Percentiles rank a stretch among this genome's conserved stretches.
Conservation (phyloP, 2,329 filamentous ascomycete species). For the Knufia petricola region DNA sequence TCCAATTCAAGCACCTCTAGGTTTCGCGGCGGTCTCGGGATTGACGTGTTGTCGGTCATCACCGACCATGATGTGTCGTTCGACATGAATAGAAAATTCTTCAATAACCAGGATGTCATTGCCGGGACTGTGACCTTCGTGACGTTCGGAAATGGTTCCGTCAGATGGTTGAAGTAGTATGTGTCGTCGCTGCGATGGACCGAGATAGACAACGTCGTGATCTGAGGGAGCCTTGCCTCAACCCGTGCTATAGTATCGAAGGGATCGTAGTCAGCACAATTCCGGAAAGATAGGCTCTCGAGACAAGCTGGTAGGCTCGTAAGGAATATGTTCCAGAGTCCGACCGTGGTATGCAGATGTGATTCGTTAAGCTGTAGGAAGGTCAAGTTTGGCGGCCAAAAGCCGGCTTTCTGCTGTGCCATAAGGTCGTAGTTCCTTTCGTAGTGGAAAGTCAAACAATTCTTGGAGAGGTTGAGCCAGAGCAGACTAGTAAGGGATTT, state of each 20-base stretch:
- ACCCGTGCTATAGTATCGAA: constrained; percentile 1
- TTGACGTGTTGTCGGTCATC: not conserved
- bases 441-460: not conserved
- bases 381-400: constrained; percentile 15
- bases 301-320: not conserved
- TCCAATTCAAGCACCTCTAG: constrained; percentile 1
- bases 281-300: not conserved
- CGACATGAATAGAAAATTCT: constrained; percentile 13
- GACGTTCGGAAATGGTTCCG: constrained; percentile 5
- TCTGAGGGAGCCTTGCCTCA: not conserved
- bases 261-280: not conserved
- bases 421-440: not conserved
- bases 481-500: constrained; percentile 37
- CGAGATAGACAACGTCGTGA: constrained; percentile 5
- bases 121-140: constrained; percentile 6
- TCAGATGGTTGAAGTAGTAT: constrained; percentile 8
- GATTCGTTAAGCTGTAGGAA: constrained; percentile 11
- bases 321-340: not conserved
- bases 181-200: constrained; percentile 8
- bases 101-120: constrained; percentile 6
- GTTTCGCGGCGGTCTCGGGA: not conserved
- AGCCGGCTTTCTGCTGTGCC: not conserved
- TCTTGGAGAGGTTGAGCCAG: constrained; percentile 36
- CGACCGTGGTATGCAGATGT: not conserved
- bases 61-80: constrained; percentile 9